Evolutionary conservation across 1,284 basidiomycete species (phyloP).

Genomic region (Mycosarcoma mackinlayi): DNA sequence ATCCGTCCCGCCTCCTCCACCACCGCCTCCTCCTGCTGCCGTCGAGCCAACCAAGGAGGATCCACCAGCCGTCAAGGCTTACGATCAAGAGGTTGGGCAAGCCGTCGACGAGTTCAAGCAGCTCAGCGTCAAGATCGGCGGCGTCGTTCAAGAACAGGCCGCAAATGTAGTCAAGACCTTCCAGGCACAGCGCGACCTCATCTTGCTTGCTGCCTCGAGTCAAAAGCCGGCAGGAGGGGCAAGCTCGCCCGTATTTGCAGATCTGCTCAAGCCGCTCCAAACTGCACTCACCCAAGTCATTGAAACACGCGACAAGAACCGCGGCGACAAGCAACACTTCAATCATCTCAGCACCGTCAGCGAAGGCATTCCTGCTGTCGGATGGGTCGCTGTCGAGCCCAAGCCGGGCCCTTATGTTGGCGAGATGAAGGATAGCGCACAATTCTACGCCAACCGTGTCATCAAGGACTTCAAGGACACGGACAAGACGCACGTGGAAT

Average conservation of each 20-base stretch:
- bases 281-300: constrained; percentile 80
- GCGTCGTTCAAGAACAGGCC: constrained; percentile 76
- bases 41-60: constrained; percentile 63
- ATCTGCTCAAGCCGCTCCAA: constrained; percentile 79
- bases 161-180: constrained; percentile 78
- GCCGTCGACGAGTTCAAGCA: constrained; percentile 80
- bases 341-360: constrained; percentile 83
- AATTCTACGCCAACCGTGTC: constrained; percentile 90
- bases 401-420: constrained; percentile 86
- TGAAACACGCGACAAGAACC: constrained; percentile 83
- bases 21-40: constrained; percentile 29
- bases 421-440: constrained; percentile 86
- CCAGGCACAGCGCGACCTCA: constrained; percentile 76
- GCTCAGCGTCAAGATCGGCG: constrained; percentile 80
- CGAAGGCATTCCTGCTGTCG: constrained; percentile 85
- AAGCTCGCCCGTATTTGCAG: constrained; percentile 74
- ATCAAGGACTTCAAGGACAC: constrained; percentile 89
- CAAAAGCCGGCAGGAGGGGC: constrained; percentile 75
- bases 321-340: constrained; percentile 83
- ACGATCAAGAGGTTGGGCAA: constrained; percentile 78
- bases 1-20: constrained; percentile 24
- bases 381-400: constrained; percentile 86
- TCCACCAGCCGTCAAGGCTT: constrained; percentile 78
- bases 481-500: constrained; percentile 87
- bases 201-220: constrained; percentile 79